Conservation (phyloP, 768 basidiomycete species). For the Lactifluus rugatus region DNA sequence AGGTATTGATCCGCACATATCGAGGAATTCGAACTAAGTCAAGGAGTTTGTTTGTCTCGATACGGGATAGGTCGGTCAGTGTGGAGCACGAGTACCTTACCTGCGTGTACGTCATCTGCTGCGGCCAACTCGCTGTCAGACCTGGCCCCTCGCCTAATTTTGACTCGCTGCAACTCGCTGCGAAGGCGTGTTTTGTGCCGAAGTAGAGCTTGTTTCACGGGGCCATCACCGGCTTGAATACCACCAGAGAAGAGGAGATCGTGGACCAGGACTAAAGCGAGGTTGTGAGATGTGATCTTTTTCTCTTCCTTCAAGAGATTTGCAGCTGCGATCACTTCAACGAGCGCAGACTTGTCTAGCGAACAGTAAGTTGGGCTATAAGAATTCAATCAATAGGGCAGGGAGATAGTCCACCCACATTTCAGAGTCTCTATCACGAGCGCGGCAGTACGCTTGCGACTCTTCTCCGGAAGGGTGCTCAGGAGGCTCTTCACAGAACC, state of each 20-base stretch:
- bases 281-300: constrained; percentile 63
- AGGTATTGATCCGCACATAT: constrained; percentile 77
- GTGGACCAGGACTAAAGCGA: constrained; percentile 83
- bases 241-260: constrained; percentile 77
- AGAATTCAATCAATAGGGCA: neutral
- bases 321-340: constrained; percentile 55
- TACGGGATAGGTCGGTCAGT: neutral
- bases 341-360: constrained; percentile 69
- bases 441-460: constrained; percentile 69
- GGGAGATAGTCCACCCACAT: constrained; percentile 47
- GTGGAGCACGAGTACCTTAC: constrained; percentile 30
- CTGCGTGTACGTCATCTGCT: constrained; percentile 50
- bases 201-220: constrained; percentile 76
- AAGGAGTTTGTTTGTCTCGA: neutral
- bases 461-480: constrained; percentile 60
- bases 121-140: constrained; percentile 57
- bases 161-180: constrained; percentile 78
- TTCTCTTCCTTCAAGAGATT: constrained; percentile 67
- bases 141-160: constrained; percentile 62
- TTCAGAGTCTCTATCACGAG: constrained; percentile 93
- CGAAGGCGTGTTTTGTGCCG: constrained; percentile 84
- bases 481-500: constrained; percentile 89
- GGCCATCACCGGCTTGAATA: constrained; percentile 86
- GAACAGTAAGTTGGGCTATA: neutral
- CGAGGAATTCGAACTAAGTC: constrained; percentile 60